Base-by-base conservation (phyloP, 805 yeast species). In the Teunomyces funiuensis region DNA sequence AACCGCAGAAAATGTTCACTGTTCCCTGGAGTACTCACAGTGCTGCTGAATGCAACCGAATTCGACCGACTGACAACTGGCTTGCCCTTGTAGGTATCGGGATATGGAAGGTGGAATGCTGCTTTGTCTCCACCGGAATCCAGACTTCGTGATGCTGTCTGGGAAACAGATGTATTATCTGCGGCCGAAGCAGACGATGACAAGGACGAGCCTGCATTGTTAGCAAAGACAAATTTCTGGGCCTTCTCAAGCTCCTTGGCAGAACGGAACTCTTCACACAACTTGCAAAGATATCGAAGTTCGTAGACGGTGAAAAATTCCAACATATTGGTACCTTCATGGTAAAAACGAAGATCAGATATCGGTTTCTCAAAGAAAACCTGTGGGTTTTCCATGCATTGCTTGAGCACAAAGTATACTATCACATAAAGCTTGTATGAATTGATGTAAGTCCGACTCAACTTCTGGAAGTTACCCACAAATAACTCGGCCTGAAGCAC, bases 361-460 rank as follows among this genome's bases (percentile, higher is more conserved):
- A 60, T 25, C 6, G 61, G 51, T n/a, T 58, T 54, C 20, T 60
- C 63, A 42, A 69, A 66, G 37, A 69, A 58, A 7, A 53, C 55
- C 39, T 61, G 65, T 0, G 73, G 66, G 41, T 69, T 63, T 19
- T 63, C 67, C 66, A 64, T 63, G 47, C 74, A 66, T 44, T 69
- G 74, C 38, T 60, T 59, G 36, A 70, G 52, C 6, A 67, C 68
- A 46, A 66, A 66, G 46, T 60, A 65, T 6, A 71, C 59, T 60
- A 70, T 65, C 33, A 69, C 71, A 42, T 68, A 66, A 10, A 70
- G 49, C 45, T 61, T 58, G 55, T 69, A 69, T 2, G 74, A 68
- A 45, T 68, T 70, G 40, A 65, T 58, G 48, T 70, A 69, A 4
- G 59, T 59, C 15, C 56, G 44, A 46, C 73, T 63, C 46, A 70